Evolutionary conservation across 306 rosid species (phyloP).

Genomic region (Dicorynia guianensis): DNA sequence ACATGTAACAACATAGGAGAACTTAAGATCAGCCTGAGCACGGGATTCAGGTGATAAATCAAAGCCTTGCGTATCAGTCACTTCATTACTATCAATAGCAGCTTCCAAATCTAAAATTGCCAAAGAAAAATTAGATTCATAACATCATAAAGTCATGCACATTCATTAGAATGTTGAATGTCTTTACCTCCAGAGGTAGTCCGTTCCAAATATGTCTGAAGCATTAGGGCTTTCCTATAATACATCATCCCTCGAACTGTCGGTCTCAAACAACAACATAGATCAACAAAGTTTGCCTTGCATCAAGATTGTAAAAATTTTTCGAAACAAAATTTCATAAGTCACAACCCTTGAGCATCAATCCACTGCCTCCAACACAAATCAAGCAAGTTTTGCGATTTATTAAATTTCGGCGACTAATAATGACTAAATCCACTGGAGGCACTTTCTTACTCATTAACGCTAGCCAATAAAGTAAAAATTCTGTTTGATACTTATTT

Average conservation of each 20-base stretch:
- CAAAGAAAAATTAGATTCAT: constrained; percentile 18
- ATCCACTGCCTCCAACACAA: too few relatives aligned
- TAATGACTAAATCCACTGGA: too few relatives aligned
- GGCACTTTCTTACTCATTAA: too few relatives aligned
- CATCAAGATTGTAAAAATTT: neutral
- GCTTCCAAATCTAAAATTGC: constrained; percentile 76
- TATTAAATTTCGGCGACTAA: neutral
- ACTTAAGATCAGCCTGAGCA: constrained; percentile 92
- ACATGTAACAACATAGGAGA: constrained; percentile 90
- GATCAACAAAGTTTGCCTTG: constrained; percentile 7
- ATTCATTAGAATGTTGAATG: neutral
- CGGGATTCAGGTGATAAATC: constrained; percentile 88
- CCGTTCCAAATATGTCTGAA: constrained; percentile 91
- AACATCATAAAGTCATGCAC: constrained; percentile 20
- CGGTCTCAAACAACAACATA: constrained; percentile 39
- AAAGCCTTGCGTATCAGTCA: constrained; percentile 70
- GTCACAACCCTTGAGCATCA: too few relatives aligned
- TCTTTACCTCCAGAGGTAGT: constrained; percentile 67
- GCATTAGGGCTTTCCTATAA: constrained; percentile 94
- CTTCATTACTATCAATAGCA: constrained; percentile 61
- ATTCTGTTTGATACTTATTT: too few relatives aligned
- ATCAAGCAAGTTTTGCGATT: neutral
- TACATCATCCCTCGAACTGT: constrained; percentile 99
- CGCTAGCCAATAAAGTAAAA: too few relatives aligned
- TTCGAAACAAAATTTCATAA: neutral